Conservation (phyloP, 1,284 basidiomycete species). For the Tylopilus orsonianus region DNA sequence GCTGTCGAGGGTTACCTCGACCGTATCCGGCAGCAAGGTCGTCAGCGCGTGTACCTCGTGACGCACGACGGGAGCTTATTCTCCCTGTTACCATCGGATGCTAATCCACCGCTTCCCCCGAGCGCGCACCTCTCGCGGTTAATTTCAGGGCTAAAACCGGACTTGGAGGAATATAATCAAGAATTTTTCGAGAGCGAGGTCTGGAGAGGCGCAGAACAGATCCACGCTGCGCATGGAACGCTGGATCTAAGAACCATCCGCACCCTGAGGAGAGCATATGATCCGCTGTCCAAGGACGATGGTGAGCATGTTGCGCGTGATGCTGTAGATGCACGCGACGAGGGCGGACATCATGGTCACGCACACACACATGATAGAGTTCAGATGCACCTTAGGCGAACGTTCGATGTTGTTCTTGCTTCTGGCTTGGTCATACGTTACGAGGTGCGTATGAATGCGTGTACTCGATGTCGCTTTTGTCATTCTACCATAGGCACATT, state of each 20-base stretch:
- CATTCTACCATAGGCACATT: slow-evolving; percentile 50
- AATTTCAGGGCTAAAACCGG: slow-evolving; percentile 22
- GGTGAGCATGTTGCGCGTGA: slow-evolving; percentile 37
- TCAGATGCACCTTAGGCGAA: slow-evolving; percentile 60
- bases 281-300: slow-evolving; percentile 23
- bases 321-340: slow-evolving; percentile 55
- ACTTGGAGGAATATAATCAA: slow-evolving; percentile 35
- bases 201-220: slow-evolving; percentile 63
- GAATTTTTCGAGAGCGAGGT: slow-evolving; percentile 53
- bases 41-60: slow-evolving; percentile 66
- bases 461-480: slow-evolving; percentile 7
- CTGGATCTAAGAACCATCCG: slow-evolving; percentile 69
- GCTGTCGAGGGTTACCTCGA: slow-evolving; percentile 80
- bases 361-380: slow-evolving; percentile 43
- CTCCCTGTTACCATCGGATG: slow-evolving; percentile 49
- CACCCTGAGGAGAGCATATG: slow-evolving; percentile 61
- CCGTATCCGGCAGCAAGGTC: slow-evolving; percentile 60
- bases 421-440: slow-evolving; percentile 72
- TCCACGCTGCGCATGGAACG: slow-evolving; percentile 63
- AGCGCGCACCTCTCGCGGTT: slow-evolving; percentile 41
- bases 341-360: slow-evolving; percentile 66
- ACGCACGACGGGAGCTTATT: slow-evolving; percentile 78
- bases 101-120: slow-evolving; percentile 71
- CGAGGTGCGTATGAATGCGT: slow-evolving; percentile 52
- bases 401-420: slow-evolving; percentile 74